These are phyloP conservation scores for Tetradesmus lagerheimii DNA, from an alignment of 139 green algal genomes.

Conservation along the genomic window DNA sequence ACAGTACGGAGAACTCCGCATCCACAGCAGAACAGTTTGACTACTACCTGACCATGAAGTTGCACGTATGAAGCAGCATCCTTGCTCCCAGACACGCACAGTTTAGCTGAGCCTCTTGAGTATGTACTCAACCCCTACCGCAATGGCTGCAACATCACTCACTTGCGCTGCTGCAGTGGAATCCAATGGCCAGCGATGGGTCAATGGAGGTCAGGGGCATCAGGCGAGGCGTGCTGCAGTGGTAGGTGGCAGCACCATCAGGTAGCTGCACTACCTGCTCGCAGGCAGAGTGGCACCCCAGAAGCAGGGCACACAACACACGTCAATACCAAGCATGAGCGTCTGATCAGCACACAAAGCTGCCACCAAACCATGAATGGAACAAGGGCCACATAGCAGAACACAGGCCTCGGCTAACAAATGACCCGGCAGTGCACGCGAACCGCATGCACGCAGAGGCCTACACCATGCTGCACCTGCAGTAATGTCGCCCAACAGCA, in stretches of 20 bases:
- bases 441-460: too few relatives aligned
- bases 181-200: constrained; percentile 90
- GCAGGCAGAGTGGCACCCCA: neutral
- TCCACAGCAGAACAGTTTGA: too few relatives aligned
- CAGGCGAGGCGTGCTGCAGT: constrained; percentile 57
- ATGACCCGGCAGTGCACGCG: too few relatives aligned
- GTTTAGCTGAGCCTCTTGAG: neutral
- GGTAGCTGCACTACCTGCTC: neutral
- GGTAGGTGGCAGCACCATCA: constrained; percentile 49
- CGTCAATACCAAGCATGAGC: too few relatives aligned
- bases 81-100: neutral
- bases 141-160: neutral
- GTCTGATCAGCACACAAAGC: too few relatives aligned
- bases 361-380: too few relatives aligned
- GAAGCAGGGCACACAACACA: neutral
- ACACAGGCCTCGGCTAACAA: too few relatives aligned
- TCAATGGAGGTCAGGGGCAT: constrained; percentile 81
- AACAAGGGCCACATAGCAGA: too few relatives aligned
- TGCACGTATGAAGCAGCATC: too few relatives aligned
- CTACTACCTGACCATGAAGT: too few relatives aligned
- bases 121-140: neutral
- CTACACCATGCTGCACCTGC: too few relatives aligned
- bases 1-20: too few relatives aligned
- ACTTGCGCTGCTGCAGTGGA: constrained; percentile 76
- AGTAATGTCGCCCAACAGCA: neutral